Conservation (phyloP, 495 filamentous ascomycete species). For the Tuber aestivum region DNA sequence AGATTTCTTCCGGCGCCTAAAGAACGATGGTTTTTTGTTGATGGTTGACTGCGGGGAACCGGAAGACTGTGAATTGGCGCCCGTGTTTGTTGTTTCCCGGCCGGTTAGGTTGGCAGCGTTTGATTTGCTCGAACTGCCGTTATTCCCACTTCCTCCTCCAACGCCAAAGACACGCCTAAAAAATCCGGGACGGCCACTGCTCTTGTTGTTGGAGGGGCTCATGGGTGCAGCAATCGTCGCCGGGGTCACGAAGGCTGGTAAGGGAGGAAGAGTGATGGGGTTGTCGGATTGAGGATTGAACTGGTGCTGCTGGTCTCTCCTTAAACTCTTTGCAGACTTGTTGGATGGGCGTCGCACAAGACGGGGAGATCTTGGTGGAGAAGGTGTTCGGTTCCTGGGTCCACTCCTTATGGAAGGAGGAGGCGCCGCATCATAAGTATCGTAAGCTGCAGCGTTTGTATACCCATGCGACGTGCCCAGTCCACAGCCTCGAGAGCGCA, state of each 20-base stretch:
- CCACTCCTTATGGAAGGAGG: constrained; percentile 80
- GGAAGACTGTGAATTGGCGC: constrained; percentile 29
- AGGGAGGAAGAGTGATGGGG: constrained; percentile 40
- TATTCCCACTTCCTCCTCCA: constrained; percentile 25
- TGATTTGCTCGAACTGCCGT: constrained; percentile 40
- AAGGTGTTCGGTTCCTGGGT: constrained; percentile 53
- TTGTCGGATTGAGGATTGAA: constrained; percentile 40
- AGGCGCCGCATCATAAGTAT: constrained; percentile 72
- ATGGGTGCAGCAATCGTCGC: constrained; percentile 19
- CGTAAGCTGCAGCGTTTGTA: constrained; percentile 43
- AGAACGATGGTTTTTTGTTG: constrained; percentile 91
- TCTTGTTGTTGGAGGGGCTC: constrained; percentile 25
- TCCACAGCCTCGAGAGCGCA: constrained; percentile 37
- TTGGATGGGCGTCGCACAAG: constrained; percentile 41
- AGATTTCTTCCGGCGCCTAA: constrained; percentile 87
- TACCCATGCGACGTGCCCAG: constrained; percentile 40
- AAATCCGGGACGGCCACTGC: constrained; percentile 75
- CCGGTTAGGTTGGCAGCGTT: constrained; percentile 32
- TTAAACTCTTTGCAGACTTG: constrained; percentile 39
- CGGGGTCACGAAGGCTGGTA: constrained; percentile 43
- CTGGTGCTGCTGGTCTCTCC: constrained; percentile 41
- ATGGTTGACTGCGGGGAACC: constrained; percentile 50
- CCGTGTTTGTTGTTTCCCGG: constrained; percentile 18
- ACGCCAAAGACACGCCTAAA: constrained; percentile 81
- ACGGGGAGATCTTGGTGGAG: constrained; percentile 48